A percentile compares a stretch with the other conserved stretches of the same genome.
These are phyloP conservation scores for Macrolepiota fuliginosa DNA, from an alignment of 768 basidiomycete species.

Conservation along the genomic window DNA sequence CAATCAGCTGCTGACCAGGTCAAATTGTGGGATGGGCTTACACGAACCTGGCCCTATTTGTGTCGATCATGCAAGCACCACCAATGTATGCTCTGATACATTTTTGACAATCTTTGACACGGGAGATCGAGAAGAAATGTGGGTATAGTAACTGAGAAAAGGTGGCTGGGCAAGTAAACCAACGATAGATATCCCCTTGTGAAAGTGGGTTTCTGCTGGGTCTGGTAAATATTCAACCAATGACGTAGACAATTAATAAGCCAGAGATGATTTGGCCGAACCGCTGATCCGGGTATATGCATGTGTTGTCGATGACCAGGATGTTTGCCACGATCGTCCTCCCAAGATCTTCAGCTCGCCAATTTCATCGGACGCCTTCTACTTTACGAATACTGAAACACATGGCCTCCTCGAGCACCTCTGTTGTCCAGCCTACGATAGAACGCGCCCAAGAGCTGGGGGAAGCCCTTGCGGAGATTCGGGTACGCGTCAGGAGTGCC, in stretches of 20 bases:
- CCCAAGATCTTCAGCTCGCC: not conserved
- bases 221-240: too few relatives aligned
- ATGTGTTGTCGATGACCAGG: not conserved
- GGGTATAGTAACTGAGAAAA: too few relatives aligned
- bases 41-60: slow-evolving; percentile 57
- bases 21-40: slow-evolving; percentile 27
- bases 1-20: not conserved
- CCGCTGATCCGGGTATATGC: not conserved
- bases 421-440: slow-evolving; percentile 21
- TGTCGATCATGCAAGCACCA: slow-evolving; percentile 54
- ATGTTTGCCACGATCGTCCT: not conserved
- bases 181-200: too few relatives aligned
- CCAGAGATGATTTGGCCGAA: too few relatives aligned
- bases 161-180: too few relatives aligned
- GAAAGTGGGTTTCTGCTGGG: too few relatives aligned
- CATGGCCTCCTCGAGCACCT: slow-evolving; percentile 1
- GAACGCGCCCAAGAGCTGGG: slow-evolving; percentile 52
- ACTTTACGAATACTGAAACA: not conserved
- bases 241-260: not conserved
- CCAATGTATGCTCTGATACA: slow-evolving; percentile 54
- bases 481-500: slow-evolving; percentile 41
- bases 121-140: slow-evolving; percentile 26
- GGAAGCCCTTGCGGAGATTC: slow-evolving; percentile 52
- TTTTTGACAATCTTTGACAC: slow-evolving; percentile 46
- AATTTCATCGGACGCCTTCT: not conserved